Evolutionary conservation across 352 stramenopile genomes (phyloP).

Genomic region (Pythium aquatile): DNA sequence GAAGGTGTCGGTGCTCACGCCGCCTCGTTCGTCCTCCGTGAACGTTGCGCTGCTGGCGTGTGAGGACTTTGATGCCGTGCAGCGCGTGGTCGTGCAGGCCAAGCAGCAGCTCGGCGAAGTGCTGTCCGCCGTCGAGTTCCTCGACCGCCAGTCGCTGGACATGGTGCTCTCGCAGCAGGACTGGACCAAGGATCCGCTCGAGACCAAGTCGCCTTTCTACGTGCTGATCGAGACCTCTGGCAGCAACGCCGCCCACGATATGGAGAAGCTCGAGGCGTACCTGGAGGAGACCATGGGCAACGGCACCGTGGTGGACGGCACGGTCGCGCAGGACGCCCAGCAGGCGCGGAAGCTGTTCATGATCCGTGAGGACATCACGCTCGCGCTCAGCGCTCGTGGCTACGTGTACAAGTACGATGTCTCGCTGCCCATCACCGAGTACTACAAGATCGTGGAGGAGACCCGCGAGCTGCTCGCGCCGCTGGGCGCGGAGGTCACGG

Average conservation of each 20-base stretch:
- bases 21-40: slow-evolving; percentile 61
- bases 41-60: slow-evolving; percentile 92
- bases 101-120: slow-evolving; percentile 92
- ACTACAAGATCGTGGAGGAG: slow-evolving; percentile 90
- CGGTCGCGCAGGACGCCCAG: slow-evolving; percentile 90
- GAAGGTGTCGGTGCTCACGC: slow-evolving; percentile 83
- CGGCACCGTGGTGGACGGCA: slow-evolving; percentile 86
- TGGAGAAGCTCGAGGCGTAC: slow-evolving; percentile 88
- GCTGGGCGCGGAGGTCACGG: slow-evolving; percentile 62
- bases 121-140: slow-evolving; percentile 95
- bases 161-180: slow-evolving; percentile 80
- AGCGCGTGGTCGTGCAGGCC: slow-evolving; percentile 77
- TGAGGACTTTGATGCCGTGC: slow-evolving; percentile 83
- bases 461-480: slow-evolving; percentile 52
- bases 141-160: slow-evolving; percentile 90
- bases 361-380: slow-evolving; percentile 93
- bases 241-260: slow-evolving; percentile 89
- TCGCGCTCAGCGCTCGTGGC: slow-evolving; percentile 80
- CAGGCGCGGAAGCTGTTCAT: slow-evolving; percentile 93
- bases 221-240: slow-evolving; percentile 97
- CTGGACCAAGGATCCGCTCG: slow-evolving; percentile 67
- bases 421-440: slow-evolving; percentile 89
- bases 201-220: slow-evolving; percentile 80
- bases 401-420: slow-evolving; percentile 99
- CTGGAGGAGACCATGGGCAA: slow-evolving; percentile 73